Evolutionary conservation across 192 early-diverging fungal species (phyloP), one percentile per base, ranked within the genome.

Genomic region (Funneliformis geosporum): DNA sequence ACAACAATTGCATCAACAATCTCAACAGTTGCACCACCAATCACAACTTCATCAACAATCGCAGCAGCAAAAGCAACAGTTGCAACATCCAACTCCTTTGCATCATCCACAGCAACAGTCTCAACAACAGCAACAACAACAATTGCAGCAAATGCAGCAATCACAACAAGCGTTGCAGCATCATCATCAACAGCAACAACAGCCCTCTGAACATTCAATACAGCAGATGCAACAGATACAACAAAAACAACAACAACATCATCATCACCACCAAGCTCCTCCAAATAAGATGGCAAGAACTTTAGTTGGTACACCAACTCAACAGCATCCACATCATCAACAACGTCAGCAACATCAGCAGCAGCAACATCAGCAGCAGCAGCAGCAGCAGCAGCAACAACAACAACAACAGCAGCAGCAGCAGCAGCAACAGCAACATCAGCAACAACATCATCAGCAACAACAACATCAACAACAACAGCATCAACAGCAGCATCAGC

Each of bases 1-100:
- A 42, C 65, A 38, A 18, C 46, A 25, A 28, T 28, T 46, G 5
- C 78, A 79, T 59, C 78, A 70, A 33, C 47, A 2, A 55, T 55
- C 50, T 55, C 50, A 55, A 55, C 14, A 18, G 18, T 5, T 10
- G 8, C 43, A 14, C 18, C 50, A 55, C 18, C 50, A 2, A 55
- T 55, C 50, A 55, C 50, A 55, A 18, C 2, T 55, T 2, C 50
- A 55, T 4, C 50, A 55, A 18, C 50, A 55, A 55, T 18, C 14
- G 5, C 50, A 55, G 18, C 50, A 55, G 4, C 12, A 55, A 5
- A 12, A 55, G 14, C 11, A 47, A 55, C 50, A 55, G 18, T 16
- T 18, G 18, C 50, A 55, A 18, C 50, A 55, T 55, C 14, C 50
- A 18, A 55, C 14, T 55, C 50, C 50, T 21, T 18, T 55, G 5